Conservation (phyloP, 352 stramenopile species). For the Phytopythium sindhum region DNA sequence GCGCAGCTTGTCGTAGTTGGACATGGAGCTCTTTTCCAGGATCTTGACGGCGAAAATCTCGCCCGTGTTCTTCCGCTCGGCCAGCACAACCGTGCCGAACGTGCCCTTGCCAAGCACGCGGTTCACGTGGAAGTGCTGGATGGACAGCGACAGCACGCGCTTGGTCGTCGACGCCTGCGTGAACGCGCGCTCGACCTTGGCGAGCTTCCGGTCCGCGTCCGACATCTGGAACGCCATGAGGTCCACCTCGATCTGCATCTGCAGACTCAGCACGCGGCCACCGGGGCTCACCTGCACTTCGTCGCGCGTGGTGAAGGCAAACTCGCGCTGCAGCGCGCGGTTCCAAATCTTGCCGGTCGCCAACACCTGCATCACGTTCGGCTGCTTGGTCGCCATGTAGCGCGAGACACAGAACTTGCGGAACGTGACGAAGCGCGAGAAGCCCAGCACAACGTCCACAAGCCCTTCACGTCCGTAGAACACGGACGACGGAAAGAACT, state of each 20-base stretch:
- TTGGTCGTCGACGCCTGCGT: constrained; percentile 69
- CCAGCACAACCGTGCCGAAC: constrained; percentile 91
- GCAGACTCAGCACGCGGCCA: constrained; percentile 67
- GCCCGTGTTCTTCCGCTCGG: constrained; percentile 79
- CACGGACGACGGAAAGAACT: constrained; percentile 69
- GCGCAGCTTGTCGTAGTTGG: constrained; percentile 90
- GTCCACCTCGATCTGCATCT: constrained; percentile 87
- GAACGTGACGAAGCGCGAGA: constrained; percentile 76
- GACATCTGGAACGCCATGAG: constrained; percentile 75
- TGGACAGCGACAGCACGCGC: constrained; percentile 79
- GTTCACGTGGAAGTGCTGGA: constrained; percentile 94
- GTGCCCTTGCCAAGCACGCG: constrained; percentile 94
- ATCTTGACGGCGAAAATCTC: constrained; percentile 93
- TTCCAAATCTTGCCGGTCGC: constrained; percentile 79
- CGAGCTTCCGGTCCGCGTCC: constrained; percentile 64
- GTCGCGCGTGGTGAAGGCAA: constrained; percentile 79
- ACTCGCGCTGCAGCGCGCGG: constrained; percentile 72
- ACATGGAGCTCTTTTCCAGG: constrained; percentile 90
- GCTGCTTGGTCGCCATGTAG: constrained; percentile 77
- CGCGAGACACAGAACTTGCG: constrained; percentile 65
- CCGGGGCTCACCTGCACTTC: constrained; percentile 75
- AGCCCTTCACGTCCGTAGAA: constrained; percentile 83
- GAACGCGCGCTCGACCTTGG: constrained; percentile 60
- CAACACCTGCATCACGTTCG: constrained; percentile 75
- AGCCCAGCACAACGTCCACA: constrained; percentile 69